Evolutionary conservation across 1,284 basidiomycete species (phyloP).

Genomic region (Fomitopsis pinicola): DNA sequence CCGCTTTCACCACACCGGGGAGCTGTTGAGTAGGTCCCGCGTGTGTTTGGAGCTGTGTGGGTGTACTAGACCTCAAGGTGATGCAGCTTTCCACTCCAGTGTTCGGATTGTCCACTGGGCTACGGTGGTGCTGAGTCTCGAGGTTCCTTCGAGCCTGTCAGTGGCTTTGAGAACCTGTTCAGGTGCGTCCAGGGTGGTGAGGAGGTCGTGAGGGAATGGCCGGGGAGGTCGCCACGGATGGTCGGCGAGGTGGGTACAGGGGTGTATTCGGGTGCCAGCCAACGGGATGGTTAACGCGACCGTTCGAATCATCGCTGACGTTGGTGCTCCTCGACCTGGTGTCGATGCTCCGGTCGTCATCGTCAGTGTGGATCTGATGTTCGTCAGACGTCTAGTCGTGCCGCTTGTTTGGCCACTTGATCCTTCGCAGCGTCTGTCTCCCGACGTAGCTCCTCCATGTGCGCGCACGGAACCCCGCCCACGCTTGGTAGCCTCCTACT

Average conservation of each 20-base stretch:
- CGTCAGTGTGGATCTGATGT: slow-evolving; percentile 40
- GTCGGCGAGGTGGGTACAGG: too few species aligned
- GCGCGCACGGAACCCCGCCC: slow-evolving; percentile 75
- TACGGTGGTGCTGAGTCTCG: slow-evolving; percentile 73
- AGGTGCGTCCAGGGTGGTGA: too few species aligned
- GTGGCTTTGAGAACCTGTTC: slow-evolving; percentile 65
- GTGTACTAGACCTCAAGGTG: slow-evolving; percentile 54
- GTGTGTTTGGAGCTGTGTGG: slow-evolving; percentile 34
- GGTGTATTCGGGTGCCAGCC: slow-evolving; percentile 8
- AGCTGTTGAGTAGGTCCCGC: slow-evolving; percentile 42
- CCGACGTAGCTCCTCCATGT: slow-evolving; percentile 54
- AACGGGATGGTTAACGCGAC: slow-evolving; percentile 16
- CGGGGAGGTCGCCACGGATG: slow-evolving; percentile 18
- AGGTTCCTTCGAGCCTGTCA: slow-evolving; percentile 73
- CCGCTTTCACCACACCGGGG: slow-evolving; percentile 30
- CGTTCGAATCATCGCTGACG: slow-evolving; percentile 12
- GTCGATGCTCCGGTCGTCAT: slow-evolving; percentile 55
- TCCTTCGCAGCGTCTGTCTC: slow-evolving; percentile 25
- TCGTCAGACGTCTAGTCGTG: slow-evolving; percentile 22
- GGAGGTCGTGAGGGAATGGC: slow-evolving; percentile 55
- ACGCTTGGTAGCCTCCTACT: slow-evolving; percentile 82
- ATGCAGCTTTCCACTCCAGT: slow-evolving; percentile 67
- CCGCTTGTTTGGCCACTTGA: slow-evolving; percentile 13
- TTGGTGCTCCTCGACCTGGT: slow-evolving; percentile 35
- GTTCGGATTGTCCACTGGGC: slow-evolving; percentile 77